Conservation (phyloP, 2,329 filamentous ascomycete species). For the Zasmidium citrigriseum region DNA sequence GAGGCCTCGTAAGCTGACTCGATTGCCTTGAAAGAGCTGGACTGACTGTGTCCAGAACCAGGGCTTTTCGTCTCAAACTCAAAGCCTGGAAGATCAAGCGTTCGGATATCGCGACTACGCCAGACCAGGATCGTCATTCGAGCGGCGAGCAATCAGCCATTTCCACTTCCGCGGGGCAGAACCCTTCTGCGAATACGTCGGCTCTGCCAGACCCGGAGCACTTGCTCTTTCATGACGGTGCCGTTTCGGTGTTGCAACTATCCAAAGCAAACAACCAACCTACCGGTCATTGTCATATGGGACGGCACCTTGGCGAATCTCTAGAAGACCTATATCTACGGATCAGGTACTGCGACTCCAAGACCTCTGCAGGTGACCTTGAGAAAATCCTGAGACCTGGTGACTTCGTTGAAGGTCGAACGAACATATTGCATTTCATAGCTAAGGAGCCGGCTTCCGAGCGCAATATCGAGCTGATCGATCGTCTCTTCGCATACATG, state of each 20-base stretch:
- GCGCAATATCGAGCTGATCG: not conserved
- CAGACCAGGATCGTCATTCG: not conserved
- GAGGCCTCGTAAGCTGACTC: slow-evolving; percentile 1
- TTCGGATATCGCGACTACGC: not conserved
- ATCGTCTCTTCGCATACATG: not conserved
- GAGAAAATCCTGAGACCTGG: not conserved
- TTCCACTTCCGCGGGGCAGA: not conserved
- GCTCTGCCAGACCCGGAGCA: too few relatives aligned
- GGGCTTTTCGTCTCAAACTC: slow-evolving; percentile 1
- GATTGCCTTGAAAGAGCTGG: too few relatives aligned
- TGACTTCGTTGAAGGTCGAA: not conserved
- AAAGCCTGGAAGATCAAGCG: slow-evolving; percentile 6
- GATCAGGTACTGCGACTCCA: not conserved
- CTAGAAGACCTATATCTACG: not conserved
- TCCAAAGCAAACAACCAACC: too few relatives aligned
- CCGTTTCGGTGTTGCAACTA: too few relatives aligned
- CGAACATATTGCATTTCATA: not conserved
- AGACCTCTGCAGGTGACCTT: not conserved
- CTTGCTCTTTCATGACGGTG: too few relatives aligned
- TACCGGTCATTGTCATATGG: not conserved
- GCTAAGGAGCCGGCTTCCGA: not conserved
- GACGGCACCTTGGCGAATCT: too few relatives aligned
- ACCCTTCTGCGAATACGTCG: not conserved
- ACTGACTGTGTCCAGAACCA: not conserved
- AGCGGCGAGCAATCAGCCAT: not conserved